Conservation (phyloP, 306 rosid genomes). For the Citrullus amarus region DNA sequence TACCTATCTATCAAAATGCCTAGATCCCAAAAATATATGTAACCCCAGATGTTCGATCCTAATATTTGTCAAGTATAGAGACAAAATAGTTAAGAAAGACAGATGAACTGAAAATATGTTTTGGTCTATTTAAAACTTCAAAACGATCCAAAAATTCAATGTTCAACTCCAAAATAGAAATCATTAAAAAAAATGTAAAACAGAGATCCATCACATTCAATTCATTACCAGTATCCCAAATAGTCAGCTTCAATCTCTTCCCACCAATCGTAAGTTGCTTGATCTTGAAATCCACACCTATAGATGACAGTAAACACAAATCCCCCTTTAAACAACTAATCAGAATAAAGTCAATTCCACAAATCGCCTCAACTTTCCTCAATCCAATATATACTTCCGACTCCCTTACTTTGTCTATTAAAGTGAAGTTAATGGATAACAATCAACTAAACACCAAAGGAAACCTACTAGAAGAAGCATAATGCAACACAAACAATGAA, state of each 20-base stretch:
- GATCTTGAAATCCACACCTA: constrained; percentile 97
- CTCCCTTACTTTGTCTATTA: background rate
- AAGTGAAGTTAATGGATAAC: background rate
- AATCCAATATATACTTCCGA: background rate
- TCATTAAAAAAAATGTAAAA: background rate
- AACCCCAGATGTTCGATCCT: background rate
- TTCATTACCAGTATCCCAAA: constrained; percentile 89
- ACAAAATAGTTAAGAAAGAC: background rate
- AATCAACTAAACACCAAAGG: background rate
- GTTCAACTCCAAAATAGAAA: background rate
- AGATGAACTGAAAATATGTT: background rate
- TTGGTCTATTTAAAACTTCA: background rate
- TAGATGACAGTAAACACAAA: background rate
- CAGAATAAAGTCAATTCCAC: background rate
- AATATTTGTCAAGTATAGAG: background rate
- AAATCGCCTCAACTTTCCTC: background rate
- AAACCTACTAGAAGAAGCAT: background rate
- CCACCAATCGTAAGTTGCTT: constrained; percentile 64
- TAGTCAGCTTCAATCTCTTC: constrained; percentile 74
- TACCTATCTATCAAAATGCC: background rate
- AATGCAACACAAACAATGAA: background rate
- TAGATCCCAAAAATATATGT: background rate
- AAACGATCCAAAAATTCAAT: background rate
- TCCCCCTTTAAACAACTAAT: background rate
- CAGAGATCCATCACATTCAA: background rate